Percentiles rank a stretch among this genome's conserved stretches.
Evolutionary conservation across 148 eudicot species (phyloP).

Genomic region (Euryodendron excelsum): DNA sequence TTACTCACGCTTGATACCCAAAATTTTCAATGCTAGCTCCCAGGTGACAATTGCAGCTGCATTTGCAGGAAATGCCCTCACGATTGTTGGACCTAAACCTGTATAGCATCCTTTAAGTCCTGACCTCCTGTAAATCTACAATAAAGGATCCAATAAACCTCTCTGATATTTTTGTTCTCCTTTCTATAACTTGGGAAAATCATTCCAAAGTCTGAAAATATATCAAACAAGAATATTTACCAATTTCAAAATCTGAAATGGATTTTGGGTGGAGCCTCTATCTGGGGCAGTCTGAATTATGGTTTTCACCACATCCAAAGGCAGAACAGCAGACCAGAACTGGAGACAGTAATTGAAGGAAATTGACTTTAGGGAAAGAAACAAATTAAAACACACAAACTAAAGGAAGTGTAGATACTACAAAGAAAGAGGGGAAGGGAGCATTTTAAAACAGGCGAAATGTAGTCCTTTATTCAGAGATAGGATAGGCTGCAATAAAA

Average conservation of each 20-base stretch:
- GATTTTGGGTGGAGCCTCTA: slow-evolving; percentile 58
- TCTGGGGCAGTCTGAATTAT: slow-evolving; percentile 76
- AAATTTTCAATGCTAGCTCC: slow-evolving; percentile 75
- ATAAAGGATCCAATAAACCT: slow-evolving; percentile 22
- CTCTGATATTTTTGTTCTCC: background rate
- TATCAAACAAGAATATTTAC: slow-evolving; percentile 27
- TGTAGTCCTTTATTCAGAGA: background rate
- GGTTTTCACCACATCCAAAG: slow-evolving; percentile 89
- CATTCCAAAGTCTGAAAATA: background rate
- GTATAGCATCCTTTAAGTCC: slow-evolving; percentile 89
- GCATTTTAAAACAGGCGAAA: background rate
- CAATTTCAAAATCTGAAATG: slow-evolving; percentile 50
- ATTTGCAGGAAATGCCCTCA: slow-evolving; percentile 93
- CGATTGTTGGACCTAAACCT: slow-evolving; percentile 83
- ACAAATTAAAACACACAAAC: background rate
- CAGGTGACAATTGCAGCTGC: slow-evolving; percentile 93
- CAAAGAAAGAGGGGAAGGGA: background rate
- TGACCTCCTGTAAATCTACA: slow-evolving; percentile 64
- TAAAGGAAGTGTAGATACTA: background rate
- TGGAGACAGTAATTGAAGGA: slow-evolving; percentile 20
- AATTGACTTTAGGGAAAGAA: slow-evolving; percentile 6
- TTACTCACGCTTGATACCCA: slow-evolving; percentile 64
- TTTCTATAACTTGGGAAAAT: background rate
- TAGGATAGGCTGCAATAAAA: background rate
- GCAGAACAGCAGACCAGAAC: slow-evolving; percentile 84